Base-by-base conservation (phyloP, 768 basidiomycete genomes). In the Mycena kentingensis region DNA sequence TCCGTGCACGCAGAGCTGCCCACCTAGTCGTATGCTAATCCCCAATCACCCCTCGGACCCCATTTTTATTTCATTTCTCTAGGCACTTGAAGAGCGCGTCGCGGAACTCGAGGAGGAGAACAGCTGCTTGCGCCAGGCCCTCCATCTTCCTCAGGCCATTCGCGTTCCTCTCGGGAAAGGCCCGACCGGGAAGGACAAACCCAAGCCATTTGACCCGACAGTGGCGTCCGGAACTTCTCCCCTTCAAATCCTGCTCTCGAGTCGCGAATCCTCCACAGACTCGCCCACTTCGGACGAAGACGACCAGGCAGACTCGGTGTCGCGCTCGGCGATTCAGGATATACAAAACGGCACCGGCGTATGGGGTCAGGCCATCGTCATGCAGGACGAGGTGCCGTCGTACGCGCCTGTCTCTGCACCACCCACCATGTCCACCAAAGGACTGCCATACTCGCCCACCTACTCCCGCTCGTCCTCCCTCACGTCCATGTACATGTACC, bases 81-180 rank as follows among this genome's bases (percentile, higher is more conserved):
- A 92, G 90, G 86, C 87, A 50, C 73, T 95, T 56, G 92, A 95
- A 68, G 68, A 86, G 62, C 80, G 91, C 64, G 90, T 93, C 36
- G 68, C 82, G 45, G 88, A 89, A 67, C 80, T 95, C 36, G 91
- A 95, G 72, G 84, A 85, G 55, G 92, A 95, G 74, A 93, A 93
- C 65, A 75, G 74, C 37, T 80, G 77, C 60, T 77, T 94, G 42
- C 83, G 92, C 37, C 80, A 83, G 42, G 81, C 83, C 19, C 77
- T 93, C 51, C 83, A 81, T 61, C 72, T 93, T 22, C 87, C 89
- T 0, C 87, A 87, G 19, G 85, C 89, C 54, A 81, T 78, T 64
- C 78, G 90, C 58, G 80, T 82, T 16, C 70, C 84, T 2, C 77
- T 93, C 44, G 91, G 90, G 38, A 90, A 84, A 71, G 90, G 90